These are phyloP conservation scores for Chimonanthus salicifolius DNA, from an alignment of 164 flowering plant species.

Conservation along the genomic window DNA sequence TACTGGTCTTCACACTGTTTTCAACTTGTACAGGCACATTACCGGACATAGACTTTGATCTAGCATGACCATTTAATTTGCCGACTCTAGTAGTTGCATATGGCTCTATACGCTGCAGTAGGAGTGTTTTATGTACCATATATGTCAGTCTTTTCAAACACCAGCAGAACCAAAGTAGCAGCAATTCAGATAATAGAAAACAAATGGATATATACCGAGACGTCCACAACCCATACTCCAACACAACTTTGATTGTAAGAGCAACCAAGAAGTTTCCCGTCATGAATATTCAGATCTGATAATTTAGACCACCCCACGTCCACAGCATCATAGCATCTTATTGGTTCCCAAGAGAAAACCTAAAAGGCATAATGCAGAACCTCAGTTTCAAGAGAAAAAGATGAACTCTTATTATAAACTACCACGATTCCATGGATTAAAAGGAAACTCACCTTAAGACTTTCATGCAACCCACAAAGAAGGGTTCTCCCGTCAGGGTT, in stretches of 20 bases:
- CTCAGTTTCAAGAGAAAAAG: neutral
- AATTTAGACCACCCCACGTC: conserved; percentile 98
- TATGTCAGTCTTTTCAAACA: neutral
- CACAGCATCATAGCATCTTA: conserved; percentile 78
- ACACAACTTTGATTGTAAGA: conserved; percentile 97
- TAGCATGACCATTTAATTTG: conserved; percentile 42
- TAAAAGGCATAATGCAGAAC: conserved; percentile 18
- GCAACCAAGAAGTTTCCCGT: conserved; percentile 98
- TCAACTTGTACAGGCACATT: conserved; percentile 47
- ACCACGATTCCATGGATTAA: neutral
- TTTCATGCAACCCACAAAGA: conserved; percentile 92
- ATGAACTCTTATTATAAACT: neutral
- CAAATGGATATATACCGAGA: conserved; percentile 50
- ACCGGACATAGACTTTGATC: conserved; percentile 46
- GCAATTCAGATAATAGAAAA: neutral
- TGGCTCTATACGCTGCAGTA: conserved; percentile 72
- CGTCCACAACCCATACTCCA: conserved; percentile 97
- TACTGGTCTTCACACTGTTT: conserved; percentile 46
- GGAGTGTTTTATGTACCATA: conserved; percentile 4
- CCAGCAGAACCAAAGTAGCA: neutral
- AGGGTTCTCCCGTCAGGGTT: conserved; percentile 95
- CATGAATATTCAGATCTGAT: conserved; percentile 88
- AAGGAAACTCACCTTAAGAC: conserved; percentile 53
- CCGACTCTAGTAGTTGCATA: conserved; percentile 39
- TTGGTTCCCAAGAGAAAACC: conserved; percentile 97